phyloP scores from a whole-genome alignment of 1,284 basidiomycete genomes.

The Naganishia cerealis region DNA sequence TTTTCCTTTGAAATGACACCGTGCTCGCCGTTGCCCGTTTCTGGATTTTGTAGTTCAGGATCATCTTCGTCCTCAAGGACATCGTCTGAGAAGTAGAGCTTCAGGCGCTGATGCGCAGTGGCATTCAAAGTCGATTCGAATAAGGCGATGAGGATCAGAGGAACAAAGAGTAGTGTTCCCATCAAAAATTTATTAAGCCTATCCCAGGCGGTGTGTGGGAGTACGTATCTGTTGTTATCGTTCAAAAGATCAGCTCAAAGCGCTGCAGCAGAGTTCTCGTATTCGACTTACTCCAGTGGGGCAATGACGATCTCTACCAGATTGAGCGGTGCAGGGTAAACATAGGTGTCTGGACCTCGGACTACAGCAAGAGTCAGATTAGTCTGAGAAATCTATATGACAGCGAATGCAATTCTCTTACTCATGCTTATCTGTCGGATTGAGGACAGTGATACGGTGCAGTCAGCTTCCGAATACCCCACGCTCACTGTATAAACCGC shows the following conservation, averaged over 20 bases:
- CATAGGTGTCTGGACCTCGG: slow-evolving; percentile 69
- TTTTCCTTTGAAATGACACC: slow-evolving; percentile 68
- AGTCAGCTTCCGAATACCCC: not conserved
- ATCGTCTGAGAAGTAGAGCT: slow-evolving; percentile 66
- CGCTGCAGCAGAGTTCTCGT: slow-evolving; percentile 50
- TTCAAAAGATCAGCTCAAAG: not conserved
- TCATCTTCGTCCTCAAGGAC: slow-evolving; percentile 69
- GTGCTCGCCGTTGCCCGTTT: slow-evolving; percentile 55
- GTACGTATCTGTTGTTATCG: slow-evolving; percentile 38
- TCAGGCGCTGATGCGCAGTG: slow-evolving; percentile 61
- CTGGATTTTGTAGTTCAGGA: slow-evolving; percentile 63
- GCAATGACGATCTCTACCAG: slow-evolving; percentile 77
- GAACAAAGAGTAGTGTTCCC: slow-evolving; percentile 74
- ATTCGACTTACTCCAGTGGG: slow-evolving; percentile 73
- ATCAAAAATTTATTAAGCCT: slow-evolving; percentile 76
- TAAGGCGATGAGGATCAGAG: slow-evolving; percentile 70
- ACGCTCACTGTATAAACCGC: not conserved
- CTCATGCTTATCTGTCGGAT: slow-evolving; percentile 29
- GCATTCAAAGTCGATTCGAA: slow-evolving; percentile 66
- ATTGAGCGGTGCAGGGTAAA: slow-evolving; percentile 66
- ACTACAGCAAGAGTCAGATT: slow-evolving; percentile 37
- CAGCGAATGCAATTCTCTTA: not conserved
- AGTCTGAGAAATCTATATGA: not conserved
- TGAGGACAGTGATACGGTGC: not conserved
- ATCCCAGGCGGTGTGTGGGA: slow-evolving; percentile 42